Base-by-base conservation (phyloP, 768 basidiomycete species). In the Tulasnella sp. region DNA sequence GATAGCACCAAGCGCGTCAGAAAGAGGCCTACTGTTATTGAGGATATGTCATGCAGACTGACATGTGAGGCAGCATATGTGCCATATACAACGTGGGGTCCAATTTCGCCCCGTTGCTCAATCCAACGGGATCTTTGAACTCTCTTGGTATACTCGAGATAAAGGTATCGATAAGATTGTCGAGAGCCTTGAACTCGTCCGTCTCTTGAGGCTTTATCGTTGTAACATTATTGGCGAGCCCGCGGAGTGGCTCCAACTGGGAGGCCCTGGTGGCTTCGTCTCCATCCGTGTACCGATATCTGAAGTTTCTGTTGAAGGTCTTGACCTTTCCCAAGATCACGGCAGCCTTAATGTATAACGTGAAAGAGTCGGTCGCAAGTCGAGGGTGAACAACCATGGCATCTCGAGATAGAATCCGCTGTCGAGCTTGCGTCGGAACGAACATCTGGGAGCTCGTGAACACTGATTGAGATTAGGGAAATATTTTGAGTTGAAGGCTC, bases 321-420 rank as follows among this genome's bases (percentile, higher is more conserved):
- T 56, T 59, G 4, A 64, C 55, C 17, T 70, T 71, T 30, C 77
- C 87, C 38, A 88, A 75, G 48, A 89, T 63, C 58, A 86, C 80
- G 10, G 78, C 75, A 15, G 80, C 77, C 68, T 89, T 88, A 68
- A 86, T 75, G 64, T 84, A 86, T 15, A 88, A 66, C 7, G 79
- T 78, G 66, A 88, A 87, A 0, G 85, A 80, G 68, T 88, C 87
- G 0, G 80, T 80, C 64, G 81, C 78, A 10, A 76, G 74, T 30
- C 79, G 78, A 11, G 80, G 80, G 67, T 88, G 84, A 3, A 70
- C 67, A 3, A 81, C 73, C 21, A 87, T 74, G 19, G 86, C 69
- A 63, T 85, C 77, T 60, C 72, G 76, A 5, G 77, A 77, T 61
- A 84, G 80, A 0, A 84, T 81, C 79, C 84, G 84, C 68, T 88